These are phyloP conservation scores for Aplosporella prunicola DNA, from an alignment of 2,329 filamentous ascomycete species.

Conservation along the genomic window DNA sequence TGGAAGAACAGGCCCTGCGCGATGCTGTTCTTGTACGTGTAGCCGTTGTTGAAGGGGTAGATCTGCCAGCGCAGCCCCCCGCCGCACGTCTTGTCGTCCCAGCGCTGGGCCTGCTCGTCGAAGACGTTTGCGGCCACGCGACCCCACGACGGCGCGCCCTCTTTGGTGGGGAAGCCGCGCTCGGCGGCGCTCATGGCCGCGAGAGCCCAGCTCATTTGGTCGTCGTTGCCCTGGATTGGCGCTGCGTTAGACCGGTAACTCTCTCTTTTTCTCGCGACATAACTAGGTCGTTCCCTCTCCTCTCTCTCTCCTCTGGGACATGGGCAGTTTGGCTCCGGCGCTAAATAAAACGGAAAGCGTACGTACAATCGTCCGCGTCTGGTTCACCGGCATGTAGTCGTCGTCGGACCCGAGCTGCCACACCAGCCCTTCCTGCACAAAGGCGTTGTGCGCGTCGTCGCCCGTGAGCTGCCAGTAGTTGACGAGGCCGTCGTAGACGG, in stretches of 20 bases:
- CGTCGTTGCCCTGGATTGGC: too few relatives aligned
- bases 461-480: constrained; percentile 40
- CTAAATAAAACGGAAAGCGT: not conserved
- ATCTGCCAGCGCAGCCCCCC: constrained; percentile 80
- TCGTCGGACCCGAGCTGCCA: constrained; percentile 32
- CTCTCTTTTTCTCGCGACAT: too few relatives aligned
- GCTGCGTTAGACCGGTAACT: constrained; percentile 24
- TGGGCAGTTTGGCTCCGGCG: too few relatives aligned
- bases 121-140: constrained; percentile 62
- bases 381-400: constrained; percentile 32
- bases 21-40: constrained; percentile 75
- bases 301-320: too few relatives aligned
- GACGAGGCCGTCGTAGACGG: constrained; percentile 28
- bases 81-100: constrained; percentile 57
- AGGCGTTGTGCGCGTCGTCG: constrained; percentile 34
- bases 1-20: constrained; percentile 79
- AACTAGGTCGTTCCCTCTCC: too few relatives aligned
- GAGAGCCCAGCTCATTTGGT: constrained; percentile 66
- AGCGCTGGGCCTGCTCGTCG: constrained; percentile 58
- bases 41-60: constrained; percentile 62
- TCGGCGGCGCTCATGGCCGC: constrained; percentile 60
- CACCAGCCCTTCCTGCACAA: constrained; percentile 34
- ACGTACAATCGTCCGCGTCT: constrained; percentile 38
- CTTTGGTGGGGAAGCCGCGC: constrained; percentile 51
- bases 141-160: constrained; percentile 53